Base-by-base conservation (phyloP, 2,329 filamentous ascomycete species). In the Alternaria sp. region DNA sequence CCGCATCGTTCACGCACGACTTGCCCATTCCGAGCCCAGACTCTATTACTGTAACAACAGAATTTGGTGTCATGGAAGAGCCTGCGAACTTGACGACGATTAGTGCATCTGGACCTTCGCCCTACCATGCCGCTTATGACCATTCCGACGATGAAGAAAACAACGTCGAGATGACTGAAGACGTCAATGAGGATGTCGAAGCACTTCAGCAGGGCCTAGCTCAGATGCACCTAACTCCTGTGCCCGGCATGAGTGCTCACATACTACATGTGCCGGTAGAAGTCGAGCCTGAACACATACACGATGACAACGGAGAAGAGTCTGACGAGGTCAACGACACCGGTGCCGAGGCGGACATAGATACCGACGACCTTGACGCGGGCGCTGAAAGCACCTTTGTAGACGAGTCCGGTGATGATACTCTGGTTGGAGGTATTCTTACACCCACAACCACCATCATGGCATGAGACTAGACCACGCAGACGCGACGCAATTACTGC, bases 41-140 rank as follows among this genome's bases (percentile, higher is more conserved):
- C 57, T 72, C 69, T 7, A 78, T 77, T 36, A 77, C 74, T 0
- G 74, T 78, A 0, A 77, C 74, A 1, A 77, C 73, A 0, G 75
- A 74, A 11, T 78, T 78, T 48, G 76, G 75, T 6, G 74, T 77
- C 8, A 60, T 67, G 16, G 68, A 77, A 30, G 76, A 77, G 48
- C 70, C 72, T 0, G 74, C 63, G 40, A 73, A 74, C 28, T 38
- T 75, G 34, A 76, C 72, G 2, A 65, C 68, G 52, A 73, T 78
- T 58, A 70, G 66, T 28, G 68, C 72, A 5, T 64, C 71, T 2
- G 74, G 66, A 16, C 67, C 66, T 0, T 60, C 68, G 14, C 56
- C 60, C 16, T 58, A 62, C 14, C 60, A 70, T 34, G 48, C 54
- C 10, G 48, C 54, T 12, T 63, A 60, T 41, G 64, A 66, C 16